These are phyloP conservation scores for Pezicula radicicola DNA, from an alignment of 2,329 filamentous ascomycete genomes.

Conservation along the genomic window DNA sequence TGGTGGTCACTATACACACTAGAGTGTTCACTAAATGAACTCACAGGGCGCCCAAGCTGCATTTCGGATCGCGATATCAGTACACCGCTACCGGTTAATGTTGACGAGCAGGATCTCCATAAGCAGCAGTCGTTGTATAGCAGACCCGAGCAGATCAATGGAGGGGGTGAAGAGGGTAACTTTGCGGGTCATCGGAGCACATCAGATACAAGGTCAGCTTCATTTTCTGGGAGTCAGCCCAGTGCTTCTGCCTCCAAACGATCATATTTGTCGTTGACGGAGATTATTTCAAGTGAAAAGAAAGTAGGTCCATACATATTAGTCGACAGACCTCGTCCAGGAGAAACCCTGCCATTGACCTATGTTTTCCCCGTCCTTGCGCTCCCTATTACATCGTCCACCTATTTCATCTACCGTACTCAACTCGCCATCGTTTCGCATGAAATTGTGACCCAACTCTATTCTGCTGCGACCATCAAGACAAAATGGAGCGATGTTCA, in stretches of 20 bases:
- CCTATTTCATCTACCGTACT: conserved; percentile 23
- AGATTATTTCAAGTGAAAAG: background rate
- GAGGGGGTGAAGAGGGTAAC: too few relatives aligned
- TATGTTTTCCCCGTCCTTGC: conserved; percentile 8
- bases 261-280: background rate
- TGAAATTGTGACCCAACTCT: conserved; percentile 20
- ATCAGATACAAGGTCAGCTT: too few relatives aligned
- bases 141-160: too few relatives aligned
- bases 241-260: background rate
- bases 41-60: conserved; percentile 23
- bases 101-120: conserved; percentile 12
- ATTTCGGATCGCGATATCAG: conserved; percentile 23
- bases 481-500: conserved; percentile 21
- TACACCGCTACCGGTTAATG: conserved; percentile 19
- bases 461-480: conserved; percentile 20
- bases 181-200: too few relatives aligned
- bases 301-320: background rate
- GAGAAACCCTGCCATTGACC: background rate
- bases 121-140: background rate
- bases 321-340: conserved; percentile 9
- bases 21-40: conserved; percentile 18
- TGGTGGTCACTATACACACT: conserved; percentile 26
- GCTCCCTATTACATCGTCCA: conserved; percentile 14
- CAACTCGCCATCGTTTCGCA: conserved; percentile 22
- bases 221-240: background rate